Percentiles rank a stretch among this genome's conserved stretches.
Conservation (phyloP, 176 grass and related monocot species). For the Thalia dealbata region DNA sequence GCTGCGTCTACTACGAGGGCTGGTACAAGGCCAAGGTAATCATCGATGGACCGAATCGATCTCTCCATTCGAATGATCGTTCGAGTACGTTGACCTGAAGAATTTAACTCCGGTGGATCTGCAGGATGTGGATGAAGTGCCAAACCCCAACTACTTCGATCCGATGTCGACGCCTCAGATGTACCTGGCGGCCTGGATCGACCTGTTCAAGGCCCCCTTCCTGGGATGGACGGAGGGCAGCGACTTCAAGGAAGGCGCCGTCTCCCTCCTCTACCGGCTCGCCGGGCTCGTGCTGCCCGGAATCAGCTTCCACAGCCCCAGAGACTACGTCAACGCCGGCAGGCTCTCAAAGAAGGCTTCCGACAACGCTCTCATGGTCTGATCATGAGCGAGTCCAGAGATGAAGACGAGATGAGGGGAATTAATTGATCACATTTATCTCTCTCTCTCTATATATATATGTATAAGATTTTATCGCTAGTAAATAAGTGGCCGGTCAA, state of each 20-base stretch:
- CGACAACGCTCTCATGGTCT: too few species aligned
- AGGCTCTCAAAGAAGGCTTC: constrained; percentile 25
- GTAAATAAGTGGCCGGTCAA: too few species aligned
- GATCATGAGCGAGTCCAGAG: too few species aligned
- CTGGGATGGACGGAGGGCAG: constrained; percentile 30
- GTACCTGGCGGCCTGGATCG: constrained; percentile 36
- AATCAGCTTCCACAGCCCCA: constrained; percentile 52
- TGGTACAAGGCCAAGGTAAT: constrained; percentile 38
- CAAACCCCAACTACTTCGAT: constrained; percentile 66
- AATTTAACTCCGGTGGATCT: too few species aligned
- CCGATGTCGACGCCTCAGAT: constrained; percentile 26
- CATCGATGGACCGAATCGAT: too few species aligned
- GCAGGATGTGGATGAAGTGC: constrained; percentile 35
- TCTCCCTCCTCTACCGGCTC: constrained; percentile 40
- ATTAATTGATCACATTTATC: too few species aligned
- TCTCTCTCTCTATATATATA: too few species aligned
- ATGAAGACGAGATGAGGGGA: too few species aligned
- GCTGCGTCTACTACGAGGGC: constrained; percentile 54
- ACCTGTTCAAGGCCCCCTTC: constrained; percentile 45
- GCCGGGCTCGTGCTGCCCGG: constrained; percentile 36
- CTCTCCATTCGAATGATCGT: too few species aligned
- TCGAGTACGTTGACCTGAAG: too few species aligned
- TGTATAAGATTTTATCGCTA: too few species aligned
- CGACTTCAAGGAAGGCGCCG: constrained; percentile 44
- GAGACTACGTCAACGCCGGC: constrained; percentile 51